phyloP scores from a whole-genome alignment of 2,329 filamentous ascomycete genomes.

The Pleurostoma richardsiae region DNA sequence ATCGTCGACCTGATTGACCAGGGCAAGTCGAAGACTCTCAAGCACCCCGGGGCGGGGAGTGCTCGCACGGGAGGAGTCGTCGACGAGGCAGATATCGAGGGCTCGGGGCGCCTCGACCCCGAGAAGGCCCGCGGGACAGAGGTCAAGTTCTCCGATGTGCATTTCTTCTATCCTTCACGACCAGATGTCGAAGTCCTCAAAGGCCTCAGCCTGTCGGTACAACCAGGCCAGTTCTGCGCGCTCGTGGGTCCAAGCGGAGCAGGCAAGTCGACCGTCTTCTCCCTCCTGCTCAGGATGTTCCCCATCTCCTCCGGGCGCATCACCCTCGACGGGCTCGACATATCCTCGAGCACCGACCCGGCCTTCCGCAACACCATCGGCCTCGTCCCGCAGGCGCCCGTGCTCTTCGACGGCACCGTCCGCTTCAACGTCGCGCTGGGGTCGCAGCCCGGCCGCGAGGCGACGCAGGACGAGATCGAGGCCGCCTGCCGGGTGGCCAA shows the following conservation, averaged over 20 bases:
- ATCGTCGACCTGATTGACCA: conserved; percentile 42
- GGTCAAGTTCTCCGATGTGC: conserved; percentile 30
- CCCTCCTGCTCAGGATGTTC: conserved; percentile 47
- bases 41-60: too few relatives aligned
- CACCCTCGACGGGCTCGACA: conserved; percentile 39
- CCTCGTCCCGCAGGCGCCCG: conserved; percentile 52
- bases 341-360: conserved; percentile 32
- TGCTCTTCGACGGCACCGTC: conserved; percentile 53
- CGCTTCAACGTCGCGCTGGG: conserved; percentile 53
- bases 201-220: conserved; percentile 49
- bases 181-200: conserved; percentile 53
- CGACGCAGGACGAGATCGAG: conserved; percentile 56
- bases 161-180: conserved; percentile 62
- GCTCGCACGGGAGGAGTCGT: too few relatives aligned
- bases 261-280: conserved; percentile 63
- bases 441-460: conserved; percentile 46
- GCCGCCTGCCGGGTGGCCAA: conserved; percentile 63
- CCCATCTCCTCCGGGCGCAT: conserved; percentile 32
- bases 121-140: too few relatives aligned
- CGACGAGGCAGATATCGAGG: too few relatives aligned
- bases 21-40: conserved; percentile 25
- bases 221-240: conserved; percentile 56
- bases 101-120: too few relatives aligned
- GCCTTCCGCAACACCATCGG: conserved; percentile 48
- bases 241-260: conserved; percentile 62